phyloP scores from a whole-genome alignment of 2,329 filamentous ascomycete species.

The Pyrenophora seminiperda region DNA sequence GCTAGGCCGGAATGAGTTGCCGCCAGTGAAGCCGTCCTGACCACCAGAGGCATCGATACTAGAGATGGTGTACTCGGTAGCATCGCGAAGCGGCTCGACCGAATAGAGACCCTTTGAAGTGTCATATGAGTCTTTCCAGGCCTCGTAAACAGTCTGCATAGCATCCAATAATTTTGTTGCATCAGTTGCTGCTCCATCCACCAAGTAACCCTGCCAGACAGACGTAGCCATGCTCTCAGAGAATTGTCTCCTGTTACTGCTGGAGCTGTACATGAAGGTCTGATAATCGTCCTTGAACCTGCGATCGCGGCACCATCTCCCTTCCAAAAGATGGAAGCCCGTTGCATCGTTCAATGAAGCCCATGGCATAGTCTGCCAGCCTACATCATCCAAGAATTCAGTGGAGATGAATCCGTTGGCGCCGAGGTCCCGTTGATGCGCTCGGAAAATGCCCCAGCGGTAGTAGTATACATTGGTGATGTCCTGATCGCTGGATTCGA shows the following conservation, averaged over 20 bases:
- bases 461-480: constrained; percentile 55
- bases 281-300: constrained; percentile 54
- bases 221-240: constrained; percentile 52
- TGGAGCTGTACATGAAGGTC: constrained; percentile 48
- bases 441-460: constrained; percentile 53
- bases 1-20: constrained; percentile 51
- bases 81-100: constrained; percentile 52
- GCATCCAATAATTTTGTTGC: constrained; percentile 41
- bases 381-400: constrained; percentile 53
- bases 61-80: constrained; percentile 54
- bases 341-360: constrained; percentile 54
- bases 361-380: constrained; percentile 52
- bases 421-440: constrained; percentile 53
- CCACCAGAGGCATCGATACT: constrained; percentile 52
- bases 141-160: constrained; percentile 47
- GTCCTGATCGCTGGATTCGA: constrained; percentile 47
- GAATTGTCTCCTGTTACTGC: constrained; percentile 52
- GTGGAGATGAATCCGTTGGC: constrained; percentile 52
- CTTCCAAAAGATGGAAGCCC: constrained; percentile 53
- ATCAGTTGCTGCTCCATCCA: constrained; percentile 48
- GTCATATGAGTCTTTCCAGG: constrained; percentile 50
- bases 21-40: constrained; percentile 50
- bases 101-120: constrained; percentile 50
- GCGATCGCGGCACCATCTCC: constrained; percentile 53
- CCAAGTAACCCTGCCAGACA: constrained; percentile 50